Conservation (phyloP, 192 early-diverging fungal genomes). For the Coemansia sp. region DNA sequence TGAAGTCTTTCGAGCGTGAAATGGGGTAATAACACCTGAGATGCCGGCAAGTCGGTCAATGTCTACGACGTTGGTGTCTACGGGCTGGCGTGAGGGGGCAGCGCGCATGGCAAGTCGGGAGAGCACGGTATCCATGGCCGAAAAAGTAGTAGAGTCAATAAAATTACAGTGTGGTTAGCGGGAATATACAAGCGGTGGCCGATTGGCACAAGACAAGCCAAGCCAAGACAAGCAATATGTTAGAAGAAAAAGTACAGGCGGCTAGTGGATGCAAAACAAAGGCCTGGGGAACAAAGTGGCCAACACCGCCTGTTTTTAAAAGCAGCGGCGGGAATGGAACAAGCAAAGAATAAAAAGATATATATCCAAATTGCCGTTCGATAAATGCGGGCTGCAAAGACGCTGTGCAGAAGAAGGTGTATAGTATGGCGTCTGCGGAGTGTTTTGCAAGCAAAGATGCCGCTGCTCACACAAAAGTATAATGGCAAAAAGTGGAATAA, state of each 20-base stretch:
- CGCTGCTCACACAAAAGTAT: not conserved
- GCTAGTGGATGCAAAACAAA: constrained; percentile 1
- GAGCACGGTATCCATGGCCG: not conserved
- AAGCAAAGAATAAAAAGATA: not conserved
- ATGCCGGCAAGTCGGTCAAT: not conserved
- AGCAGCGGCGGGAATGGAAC: not conserved
- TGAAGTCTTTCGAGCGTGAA: constrained; percentile 19
- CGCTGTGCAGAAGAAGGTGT: constrained; percentile 5
- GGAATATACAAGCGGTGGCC: not conserved
- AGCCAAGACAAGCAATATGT: too few species aligned
- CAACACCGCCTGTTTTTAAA: not conserved
- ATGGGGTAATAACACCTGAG: constrained; percentile 32
- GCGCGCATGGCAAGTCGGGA: not conserved
- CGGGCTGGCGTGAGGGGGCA: not conserved
- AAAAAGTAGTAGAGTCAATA: not conserved
- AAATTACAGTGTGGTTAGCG: not conserved
- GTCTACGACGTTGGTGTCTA: not conserved
- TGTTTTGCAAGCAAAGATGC: not conserved
- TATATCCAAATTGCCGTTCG: constrained; percentile 11
- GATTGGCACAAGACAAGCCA: not conserved
- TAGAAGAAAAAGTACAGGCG: not conserved
- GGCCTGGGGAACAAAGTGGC: not conserved
- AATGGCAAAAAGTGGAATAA: not conserved
- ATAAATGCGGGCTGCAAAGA: constrained; percentile 15
- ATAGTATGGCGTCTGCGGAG: not conserved